Evolutionary conservation across 257 asterid species (phyloP).

Genomic region (Salvia miltiorrhiza): DNA sequence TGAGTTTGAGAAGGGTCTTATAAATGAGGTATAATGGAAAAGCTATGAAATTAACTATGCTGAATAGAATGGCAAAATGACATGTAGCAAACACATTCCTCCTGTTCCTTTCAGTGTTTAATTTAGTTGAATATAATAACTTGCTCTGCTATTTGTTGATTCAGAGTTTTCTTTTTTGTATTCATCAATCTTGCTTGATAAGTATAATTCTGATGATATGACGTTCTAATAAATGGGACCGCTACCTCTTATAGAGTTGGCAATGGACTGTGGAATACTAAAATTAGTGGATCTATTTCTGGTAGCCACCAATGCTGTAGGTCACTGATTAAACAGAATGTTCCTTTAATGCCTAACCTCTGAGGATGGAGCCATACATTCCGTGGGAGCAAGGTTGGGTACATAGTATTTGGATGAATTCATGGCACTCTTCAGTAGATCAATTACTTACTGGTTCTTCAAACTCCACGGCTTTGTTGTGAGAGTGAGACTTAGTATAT

Average conservation of each 20-base stretch:
- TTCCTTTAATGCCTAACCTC: not conserved
- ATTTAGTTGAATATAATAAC: not conserved
- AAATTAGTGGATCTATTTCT: not conserved
- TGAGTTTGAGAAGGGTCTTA: constrained; percentile 87
- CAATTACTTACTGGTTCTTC: not conserved
- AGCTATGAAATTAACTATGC: not conserved
- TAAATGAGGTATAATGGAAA: constrained; percentile 60
- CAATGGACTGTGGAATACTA: not conserved
- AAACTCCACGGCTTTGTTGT: not conserved
- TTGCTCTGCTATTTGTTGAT: not conserved
- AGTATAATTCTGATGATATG: not conserved
- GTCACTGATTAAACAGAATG: not conserved
- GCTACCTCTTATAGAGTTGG: not conserved
- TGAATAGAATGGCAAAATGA: not conserved
- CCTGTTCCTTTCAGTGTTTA: not conserved
- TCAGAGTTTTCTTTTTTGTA: not conserved
- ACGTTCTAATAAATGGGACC: not conserved
- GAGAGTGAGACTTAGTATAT: not conserved
- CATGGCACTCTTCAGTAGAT: not conserved
- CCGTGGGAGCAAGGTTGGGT: not conserved
- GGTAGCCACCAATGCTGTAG: not conserved
- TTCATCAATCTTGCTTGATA: not conserved
- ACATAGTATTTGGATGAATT: not conserved
- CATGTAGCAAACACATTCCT: no score
- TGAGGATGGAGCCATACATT: not conserved